Percentiles rank a stretch among this genome's conserved stretches.
Conservation (phyloP, 2,329 filamentous ascomycete genomes). For the Fusarium pseudonygamai region DNA sequence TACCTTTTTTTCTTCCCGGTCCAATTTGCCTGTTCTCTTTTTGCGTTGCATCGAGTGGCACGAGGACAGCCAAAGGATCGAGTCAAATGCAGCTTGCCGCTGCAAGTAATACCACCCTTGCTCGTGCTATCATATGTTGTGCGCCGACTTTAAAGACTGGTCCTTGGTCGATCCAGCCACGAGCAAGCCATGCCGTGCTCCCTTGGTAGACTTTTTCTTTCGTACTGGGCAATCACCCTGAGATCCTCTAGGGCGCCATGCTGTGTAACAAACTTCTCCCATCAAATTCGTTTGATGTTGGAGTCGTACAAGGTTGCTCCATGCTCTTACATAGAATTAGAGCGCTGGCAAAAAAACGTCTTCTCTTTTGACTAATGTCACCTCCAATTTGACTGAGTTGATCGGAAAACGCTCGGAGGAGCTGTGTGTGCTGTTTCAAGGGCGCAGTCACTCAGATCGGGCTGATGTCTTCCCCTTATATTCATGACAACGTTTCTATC, state of each 20-base stretch:
- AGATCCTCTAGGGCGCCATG: not conserved
- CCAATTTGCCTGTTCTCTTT: slow-evolving; percentile 23
- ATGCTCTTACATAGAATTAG: not conserved
- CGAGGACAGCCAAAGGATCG: slow-evolving; percentile 35
- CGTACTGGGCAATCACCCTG: slow-evolving; percentile 7
- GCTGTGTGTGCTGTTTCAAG: not conserved
- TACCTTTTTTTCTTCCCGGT: slow-evolving; percentile 20
- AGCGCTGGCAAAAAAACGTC: not conserved
- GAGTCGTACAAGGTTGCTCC: not conserved
- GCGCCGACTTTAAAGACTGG: not conserved
- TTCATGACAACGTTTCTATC: not conserved
- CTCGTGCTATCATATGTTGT: not conserved
- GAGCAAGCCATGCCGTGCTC: slow-evolving; percentile 3
- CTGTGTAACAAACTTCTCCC: not conserved
- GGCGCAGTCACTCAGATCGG: not conserved
- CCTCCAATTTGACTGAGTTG: not conserved
- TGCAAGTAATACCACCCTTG: slow-evolving; percentile 38
- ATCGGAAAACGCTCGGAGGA: not conserved
- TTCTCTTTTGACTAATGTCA: not conserved
- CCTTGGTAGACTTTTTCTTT: not conserved
- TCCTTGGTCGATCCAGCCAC: slow-evolving; percentile 3
- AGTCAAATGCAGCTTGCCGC: slow-evolving; percentile 41
- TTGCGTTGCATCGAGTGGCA: slow-evolving; percentile 36
- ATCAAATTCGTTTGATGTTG: not conserved
- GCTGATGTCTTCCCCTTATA: not conserved